phyloP scores from a whole-genome alignment of 75 land plant genomes.

The Azolla pinnata region DNA sequence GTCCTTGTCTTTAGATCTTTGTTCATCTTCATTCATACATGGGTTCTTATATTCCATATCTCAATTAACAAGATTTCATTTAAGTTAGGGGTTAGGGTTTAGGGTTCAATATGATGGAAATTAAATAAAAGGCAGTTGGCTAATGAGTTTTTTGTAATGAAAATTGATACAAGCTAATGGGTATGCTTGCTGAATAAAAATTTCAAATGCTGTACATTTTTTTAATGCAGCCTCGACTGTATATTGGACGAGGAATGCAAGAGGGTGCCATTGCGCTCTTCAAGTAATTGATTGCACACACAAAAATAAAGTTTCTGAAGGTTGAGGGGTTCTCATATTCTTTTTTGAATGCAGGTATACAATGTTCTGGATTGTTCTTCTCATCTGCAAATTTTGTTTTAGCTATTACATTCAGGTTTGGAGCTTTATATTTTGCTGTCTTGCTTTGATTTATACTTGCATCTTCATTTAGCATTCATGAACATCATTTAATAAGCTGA shows the following conservation, averaged over 20 bases:
- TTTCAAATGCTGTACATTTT: too few relatives aligned
- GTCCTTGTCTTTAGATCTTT: too few relatives aligned
- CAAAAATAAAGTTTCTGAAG: background rate
- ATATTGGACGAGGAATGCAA: constrained; percentile 96
- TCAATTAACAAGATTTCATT: too few relatives aligned
- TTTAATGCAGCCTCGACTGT: constrained; percentile 80
- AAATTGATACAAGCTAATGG: too few relatives aligned
- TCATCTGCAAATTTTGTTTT: constrained; percentile 61
- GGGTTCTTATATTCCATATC: too few relatives aligned
- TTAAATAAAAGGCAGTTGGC: too few relatives aligned
- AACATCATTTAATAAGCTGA: too few relatives aligned
- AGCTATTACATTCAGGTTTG: constrained; percentile 69
- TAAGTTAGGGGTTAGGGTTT: too few relatives aligned
- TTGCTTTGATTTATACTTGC: background rate
- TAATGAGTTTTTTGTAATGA: too few relatives aligned
- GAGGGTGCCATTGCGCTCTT: constrained; percentile 75
- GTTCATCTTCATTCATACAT: too few relatives aligned
- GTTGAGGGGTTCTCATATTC: background rate
- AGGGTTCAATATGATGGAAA: too few relatives aligned
- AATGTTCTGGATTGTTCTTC: constrained; percentile 64
- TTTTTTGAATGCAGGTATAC: constrained; percentile 48
- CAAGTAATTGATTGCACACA: constrained; percentile 38
- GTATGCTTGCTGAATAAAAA: too few relatives aligned
- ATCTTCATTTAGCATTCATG: background rate
- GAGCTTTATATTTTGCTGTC: background rate